Evolutionary conservation across 1,284 basidiomycete species (phyloP).

Genomic region (Violaceomyces palustris): DNA sequence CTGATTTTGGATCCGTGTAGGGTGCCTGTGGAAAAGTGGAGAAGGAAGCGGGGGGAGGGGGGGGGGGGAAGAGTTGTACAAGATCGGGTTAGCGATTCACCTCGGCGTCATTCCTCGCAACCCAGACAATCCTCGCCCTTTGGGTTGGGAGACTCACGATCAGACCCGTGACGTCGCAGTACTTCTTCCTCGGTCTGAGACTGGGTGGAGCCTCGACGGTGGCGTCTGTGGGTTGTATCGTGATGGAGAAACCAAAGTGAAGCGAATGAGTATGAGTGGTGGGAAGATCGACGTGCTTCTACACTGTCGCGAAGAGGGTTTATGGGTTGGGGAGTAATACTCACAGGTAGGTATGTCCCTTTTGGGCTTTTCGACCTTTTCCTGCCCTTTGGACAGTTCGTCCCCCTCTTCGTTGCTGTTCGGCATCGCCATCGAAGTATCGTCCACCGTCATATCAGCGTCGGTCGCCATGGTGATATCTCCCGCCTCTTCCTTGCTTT

Average conservation of each 20-base stretch:
- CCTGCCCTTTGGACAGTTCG: no score
- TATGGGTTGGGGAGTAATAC: no score
- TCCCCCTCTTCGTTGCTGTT: background rate
- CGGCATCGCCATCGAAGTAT: no score
- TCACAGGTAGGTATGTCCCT: conserved; percentile 16
- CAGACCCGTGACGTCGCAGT: conserved; percentile 81
- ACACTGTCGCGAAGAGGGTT: no score
- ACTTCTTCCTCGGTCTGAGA: conserved; percentile 68
- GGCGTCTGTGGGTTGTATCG: conserved; percentile 59
- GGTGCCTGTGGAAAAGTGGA: conserved; percentile 60
- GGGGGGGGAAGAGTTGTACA: background rate
- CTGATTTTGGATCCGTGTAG: conserved; percentile 76
- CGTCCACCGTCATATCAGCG: no score
- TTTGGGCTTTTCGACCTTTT: conserved; percentile 5
- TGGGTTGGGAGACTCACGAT: conserved; percentile 58
- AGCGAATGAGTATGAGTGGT: no score
- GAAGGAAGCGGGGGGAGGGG: background rate
- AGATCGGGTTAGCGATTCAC: no score
- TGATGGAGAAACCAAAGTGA: background rate
- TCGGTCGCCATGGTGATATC: no score
- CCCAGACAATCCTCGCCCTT: no score
- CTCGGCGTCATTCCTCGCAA: no score
- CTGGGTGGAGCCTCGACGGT: conserved; percentile 82
- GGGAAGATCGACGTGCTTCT: no score
- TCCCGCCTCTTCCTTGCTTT: background rate